These are phyloP conservation scores for Deakozyma indianensis DNA, from an alignment of 805 yeast genomes.

Conservation along the genomic window DNA sequence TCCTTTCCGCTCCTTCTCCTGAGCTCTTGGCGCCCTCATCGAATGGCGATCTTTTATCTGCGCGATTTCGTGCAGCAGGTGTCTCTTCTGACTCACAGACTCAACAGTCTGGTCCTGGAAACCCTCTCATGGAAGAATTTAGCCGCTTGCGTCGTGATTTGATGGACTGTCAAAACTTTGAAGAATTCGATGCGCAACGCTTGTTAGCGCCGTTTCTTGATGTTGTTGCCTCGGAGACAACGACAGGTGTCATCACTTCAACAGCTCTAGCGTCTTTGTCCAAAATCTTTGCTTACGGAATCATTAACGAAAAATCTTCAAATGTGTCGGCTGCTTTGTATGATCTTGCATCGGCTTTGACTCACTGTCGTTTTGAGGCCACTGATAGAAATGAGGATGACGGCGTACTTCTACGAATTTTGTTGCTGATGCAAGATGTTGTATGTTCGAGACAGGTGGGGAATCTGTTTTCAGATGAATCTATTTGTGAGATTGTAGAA, in stretches of 20 bases:
- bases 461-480: constrained; percentile 58
- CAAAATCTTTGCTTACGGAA: constrained; percentile 55
- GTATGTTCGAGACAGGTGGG: constrained; percentile 50
- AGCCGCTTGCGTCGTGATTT: neutral
- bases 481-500: constrained; percentile 76
- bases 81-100: neutral
- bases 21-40: neutral
- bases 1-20: constrained; percentile 43
- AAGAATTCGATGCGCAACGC: constrained; percentile 49
- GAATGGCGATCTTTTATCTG: neutral
- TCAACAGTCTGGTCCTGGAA: neutral
- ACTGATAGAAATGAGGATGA: constrained; percentile 88
- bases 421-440: constrained; percentile 55
- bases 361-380: constrained; percentile 93
- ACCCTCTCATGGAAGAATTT: constrained; percentile 1
- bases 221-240: constrained; percentile 68
- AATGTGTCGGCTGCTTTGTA: constrained; percentile 45
- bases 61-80: neutral
- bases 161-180: neutral
- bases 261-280: constrained; percentile 63
- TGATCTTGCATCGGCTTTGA: constrained; percentile 59
- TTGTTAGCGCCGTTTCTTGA: constrained; percentile 76
- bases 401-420: constrained; percentile 71
- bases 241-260: constrained; percentile 76
- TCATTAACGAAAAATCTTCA: constrained; percentile 41